Evolutionary conservation across 768 basidiomycete genomes (phyloP), one percentile per base, ranked within the genome.

Genomic region (Cubamyces sp.): DNA sequence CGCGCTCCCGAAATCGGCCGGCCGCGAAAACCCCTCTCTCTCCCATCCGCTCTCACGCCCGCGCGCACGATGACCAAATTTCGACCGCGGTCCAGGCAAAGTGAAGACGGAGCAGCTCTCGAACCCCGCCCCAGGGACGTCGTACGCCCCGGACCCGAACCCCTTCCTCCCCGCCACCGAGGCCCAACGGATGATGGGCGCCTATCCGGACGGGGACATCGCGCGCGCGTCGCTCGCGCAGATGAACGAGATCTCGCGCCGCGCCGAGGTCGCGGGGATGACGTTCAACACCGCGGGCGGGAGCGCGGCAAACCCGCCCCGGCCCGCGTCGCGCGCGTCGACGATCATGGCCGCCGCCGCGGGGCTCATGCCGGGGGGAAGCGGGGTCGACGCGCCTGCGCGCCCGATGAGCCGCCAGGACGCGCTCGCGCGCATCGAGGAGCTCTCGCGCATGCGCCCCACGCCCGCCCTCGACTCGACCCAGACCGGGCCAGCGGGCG

Each of bases 191-290:
- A 76, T 82, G 58, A 74, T 82, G 60, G 77, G 79, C 42, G 72
- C 74, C 34, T 84, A 83, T 64, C 77, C 78, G 12, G 84, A 84
- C 67, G 74, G 77, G n/a, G 79, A 84, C 39, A 82, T 90, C 48
- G 89, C 87, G 3, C 82, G 85, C 23, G 87, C 87, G 16, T 84
- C 86, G 54, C 81, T 92, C 61, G 79, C 84, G 67, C 89, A 90
- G 72, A 88, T 92, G 86, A 91, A 86, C 74, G 90, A 91, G 70
- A 82, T 89, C 65, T 88, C 88, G 46, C 77, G 87, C 54, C 81
- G 87, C 26, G 87, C 84, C 4, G 80, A 81, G 67, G 71, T 69
- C 61, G 77, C 77, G 26, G 78, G 78, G 11, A 75, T 79, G 76
- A 69, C 74, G 19, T 80, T 75, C 57, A 14, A 51, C 58, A 47